Percentiles rank a stretch among this genome's conserved stretches.
Evolutionary conservation across 371 early-diverging fungal genomes (phyloP).

Genomic region (Mortierella sp.): DNA sequence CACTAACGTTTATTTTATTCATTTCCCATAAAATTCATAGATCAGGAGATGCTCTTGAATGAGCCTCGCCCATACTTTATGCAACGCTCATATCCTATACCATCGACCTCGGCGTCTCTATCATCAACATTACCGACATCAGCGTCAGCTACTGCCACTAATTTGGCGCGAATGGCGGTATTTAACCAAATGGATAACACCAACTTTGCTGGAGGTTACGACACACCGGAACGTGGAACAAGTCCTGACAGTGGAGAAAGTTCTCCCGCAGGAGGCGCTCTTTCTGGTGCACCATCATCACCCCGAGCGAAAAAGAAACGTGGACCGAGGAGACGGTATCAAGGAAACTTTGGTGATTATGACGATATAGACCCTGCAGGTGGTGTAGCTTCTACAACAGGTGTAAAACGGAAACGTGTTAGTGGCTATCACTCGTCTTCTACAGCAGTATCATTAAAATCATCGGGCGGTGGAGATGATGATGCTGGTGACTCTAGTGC

Average conservation of each 20-base stretch:
- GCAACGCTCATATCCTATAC: slow-evolving; percentile 19
- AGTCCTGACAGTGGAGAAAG: slow-evolving; percentile 47
- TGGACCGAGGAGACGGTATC: slow-evolving; percentile 4
- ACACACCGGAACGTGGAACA: slow-evolving; percentile 49
- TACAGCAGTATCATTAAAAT: neutral
- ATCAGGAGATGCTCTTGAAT: slow-evolving; percentile 54
- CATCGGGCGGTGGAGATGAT: slow-evolving; percentile 2
- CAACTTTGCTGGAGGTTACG: slow-evolving; percentile 10
- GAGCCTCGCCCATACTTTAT: slow-evolving; percentile 37
- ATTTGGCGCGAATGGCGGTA: slow-evolving; percentile 40
- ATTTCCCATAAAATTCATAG: slow-evolving; percentile 8
- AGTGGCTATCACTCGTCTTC: slow-evolving; percentile 8
- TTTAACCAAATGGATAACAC: slow-evolving; percentile 36
- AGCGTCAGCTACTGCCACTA: slow-evolving; percentile 5
- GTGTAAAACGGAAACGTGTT: neutral
- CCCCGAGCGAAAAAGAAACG: slow-evolving; percentile 30
- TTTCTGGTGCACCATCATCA: slow-evolving; percentile 21
- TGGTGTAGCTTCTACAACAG: neutral
- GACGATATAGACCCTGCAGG: neutral
- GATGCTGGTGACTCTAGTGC: slow-evolving; percentile 3
- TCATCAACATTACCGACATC: neutral
- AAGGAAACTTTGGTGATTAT: no score
- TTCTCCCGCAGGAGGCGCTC: neutral
- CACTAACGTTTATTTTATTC: no score
- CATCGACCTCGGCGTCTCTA: slow-evolving; percentile 12